Conservation (phyloP, 768 basidiomycete species). For the Lentinula edodes region DNA sequence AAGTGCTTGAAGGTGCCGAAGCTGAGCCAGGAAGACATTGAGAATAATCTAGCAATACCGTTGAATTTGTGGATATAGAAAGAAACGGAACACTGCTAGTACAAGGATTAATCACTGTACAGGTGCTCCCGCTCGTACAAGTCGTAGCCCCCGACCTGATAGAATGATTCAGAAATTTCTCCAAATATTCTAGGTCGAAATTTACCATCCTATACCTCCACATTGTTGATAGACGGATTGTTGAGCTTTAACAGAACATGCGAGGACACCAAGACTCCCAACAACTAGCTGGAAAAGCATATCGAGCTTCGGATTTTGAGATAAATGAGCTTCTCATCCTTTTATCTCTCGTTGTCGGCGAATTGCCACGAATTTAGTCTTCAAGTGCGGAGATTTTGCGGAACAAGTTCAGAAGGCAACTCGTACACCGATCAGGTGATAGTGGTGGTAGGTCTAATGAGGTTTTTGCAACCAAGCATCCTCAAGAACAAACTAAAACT, state of each 20-base stretch:
- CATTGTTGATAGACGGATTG: slow-evolving; percentile 40
- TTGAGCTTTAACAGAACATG: slow-evolving; percentile 25
- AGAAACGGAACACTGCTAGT: slow-evolving; percentile 6
- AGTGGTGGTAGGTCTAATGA: background rate
- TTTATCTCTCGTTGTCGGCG: background rate
- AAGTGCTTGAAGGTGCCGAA: slow-evolving; percentile 18
- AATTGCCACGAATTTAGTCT: background rate
- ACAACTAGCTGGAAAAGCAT: slow-evolving; percentile 10
- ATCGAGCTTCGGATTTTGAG: background rate
- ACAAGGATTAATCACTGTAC: slow-evolving; percentile 41
- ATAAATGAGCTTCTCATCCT: background rate
- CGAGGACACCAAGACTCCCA: slow-evolving; percentile 17
- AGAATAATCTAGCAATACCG: slow-evolving; percentile 35
- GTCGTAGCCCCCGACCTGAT: slow-evolving; percentile 43
- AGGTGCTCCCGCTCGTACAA: slow-evolving; percentile 40
- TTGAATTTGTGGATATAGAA: background rate
- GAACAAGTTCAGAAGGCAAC: background rate
- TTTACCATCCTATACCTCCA: slow-evolving; percentile 46
- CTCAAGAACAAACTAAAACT: too few relatives aligned
- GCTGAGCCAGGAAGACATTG: slow-evolving; percentile 41
- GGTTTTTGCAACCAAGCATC: background rate
- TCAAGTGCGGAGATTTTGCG: background rate
- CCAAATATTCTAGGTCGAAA: background rate
- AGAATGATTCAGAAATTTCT: background rate
- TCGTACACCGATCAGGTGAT: background rate